Conservation (phyloP, 2,329 filamentous ascomycete species). For the Onygenales sp. region DNA sequence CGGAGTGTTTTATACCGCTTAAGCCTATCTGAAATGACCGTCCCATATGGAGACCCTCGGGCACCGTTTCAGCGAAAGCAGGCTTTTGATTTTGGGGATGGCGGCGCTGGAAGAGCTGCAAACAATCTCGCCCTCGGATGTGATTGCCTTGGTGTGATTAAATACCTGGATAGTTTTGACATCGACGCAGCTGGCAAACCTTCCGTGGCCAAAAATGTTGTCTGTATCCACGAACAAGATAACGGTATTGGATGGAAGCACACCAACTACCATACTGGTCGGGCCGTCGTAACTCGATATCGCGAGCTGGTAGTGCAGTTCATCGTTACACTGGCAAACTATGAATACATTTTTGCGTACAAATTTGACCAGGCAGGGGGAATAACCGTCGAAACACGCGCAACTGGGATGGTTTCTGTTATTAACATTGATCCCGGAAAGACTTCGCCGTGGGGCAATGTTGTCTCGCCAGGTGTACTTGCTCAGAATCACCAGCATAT, state of each 20-base stretch:
- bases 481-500: constrained; percentile 65
- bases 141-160: constrained; percentile 58
- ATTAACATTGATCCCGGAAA: constrained; percentile 51
- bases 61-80: constrained; percentile 56
- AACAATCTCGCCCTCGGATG: constrained; percentile 60
- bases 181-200: constrained; percentile 44
- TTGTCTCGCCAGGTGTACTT: constrained; percentile 54
- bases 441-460: constrained; percentile 48
- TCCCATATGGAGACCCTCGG: constrained; percentile 56
- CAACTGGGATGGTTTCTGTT: constrained; percentile 57
- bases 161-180: constrained; percentile 49
- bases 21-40: constrained; percentile 57
- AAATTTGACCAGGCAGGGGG: constrained; percentile 56
- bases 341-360: constrained; percentile 60
- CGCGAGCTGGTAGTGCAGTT: constrained; percentile 58
- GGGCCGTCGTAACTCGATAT: constrained; percentile 51
- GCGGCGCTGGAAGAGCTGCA: constrained; percentile 51
- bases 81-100: constrained; percentile 61
- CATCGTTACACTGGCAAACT: constrained; percentile 60
- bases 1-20: constrained; percentile 56
- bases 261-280: constrained; percentile 56
- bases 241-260: constrained; percentile 63
- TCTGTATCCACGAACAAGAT: constrained; percentile 62
- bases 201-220: constrained; percentile 46
- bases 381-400: constrained; percentile 52